Conservation (phyloP, 768 basidiomycete genomes). For the Psilocybe cubensis region DNA sequence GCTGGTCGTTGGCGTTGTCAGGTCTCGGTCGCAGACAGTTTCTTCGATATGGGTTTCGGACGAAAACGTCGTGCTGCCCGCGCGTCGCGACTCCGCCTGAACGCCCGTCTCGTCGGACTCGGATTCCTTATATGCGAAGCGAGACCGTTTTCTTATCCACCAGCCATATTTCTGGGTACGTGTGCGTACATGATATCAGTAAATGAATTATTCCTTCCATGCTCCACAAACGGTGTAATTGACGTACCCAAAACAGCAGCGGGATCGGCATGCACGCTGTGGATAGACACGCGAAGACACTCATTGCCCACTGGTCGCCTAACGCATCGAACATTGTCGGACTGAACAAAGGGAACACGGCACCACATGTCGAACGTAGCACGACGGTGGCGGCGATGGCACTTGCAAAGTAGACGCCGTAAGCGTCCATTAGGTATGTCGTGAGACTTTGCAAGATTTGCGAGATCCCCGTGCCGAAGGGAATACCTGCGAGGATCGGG, state of each 20-base stretch:
- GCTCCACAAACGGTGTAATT: too few relatives aligned
- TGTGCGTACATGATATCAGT: slow-evolving; percentile 9
- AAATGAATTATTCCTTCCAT: neutral
- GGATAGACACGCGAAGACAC: slow-evolving; percentile 55
- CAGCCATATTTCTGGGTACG: slow-evolving; percentile 50
- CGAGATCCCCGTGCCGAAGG: slow-evolving; percentile 70
- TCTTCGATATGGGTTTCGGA: slow-evolving; percentile 27
- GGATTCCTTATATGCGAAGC: slow-evolving; percentile 45
- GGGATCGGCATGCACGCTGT: slow-evolving; percentile 59
- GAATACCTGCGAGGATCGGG: slow-evolving; percentile 65
- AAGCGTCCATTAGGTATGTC: slow-evolving; percentile 74
- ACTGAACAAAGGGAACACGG: slow-evolving; percentile 63
- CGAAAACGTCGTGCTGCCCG: slow-evolving; percentile 17
- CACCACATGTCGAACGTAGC: slow-evolving; percentile 64
- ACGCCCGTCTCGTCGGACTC: too few relatives aligned
- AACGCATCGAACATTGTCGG: slow-evolving; percentile 53
- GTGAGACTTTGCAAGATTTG: slow-evolving; percentile 67
- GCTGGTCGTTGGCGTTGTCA: slow-evolving; percentile 15
- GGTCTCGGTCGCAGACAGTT: slow-evolving; percentile 19
- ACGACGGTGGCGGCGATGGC: slow-evolving; percentile 73
- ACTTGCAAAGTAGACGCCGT: slow-evolving; percentile 67
- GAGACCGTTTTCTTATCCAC: slow-evolving; percentile 49
- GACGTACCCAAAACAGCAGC: slow-evolving; percentile 57
- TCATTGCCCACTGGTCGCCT: slow-evolving; percentile 59
- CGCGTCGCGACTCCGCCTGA: slow-evolving; percentile 6